A percentile compares a stretch with the other conserved stretches of the same genome.
These are phyloP conservation scores for Fusarium abutilonis DNA, from an alignment of 2,329 filamentous ascomycete species.

Conservation along the genomic window DNA sequence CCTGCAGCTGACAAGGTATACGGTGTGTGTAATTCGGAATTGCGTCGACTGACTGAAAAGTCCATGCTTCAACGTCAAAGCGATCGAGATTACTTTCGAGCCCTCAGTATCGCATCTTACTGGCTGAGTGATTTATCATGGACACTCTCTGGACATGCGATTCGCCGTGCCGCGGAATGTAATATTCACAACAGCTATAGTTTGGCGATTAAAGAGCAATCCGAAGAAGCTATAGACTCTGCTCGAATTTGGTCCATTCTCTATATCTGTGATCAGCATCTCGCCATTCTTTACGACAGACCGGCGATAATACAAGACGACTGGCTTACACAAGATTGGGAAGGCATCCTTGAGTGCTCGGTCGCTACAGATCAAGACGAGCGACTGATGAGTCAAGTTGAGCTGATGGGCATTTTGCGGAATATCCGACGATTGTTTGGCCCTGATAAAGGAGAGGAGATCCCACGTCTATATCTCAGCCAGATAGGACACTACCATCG, in stretches of 20 bases:
- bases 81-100: slow-evolving; percentile 63
- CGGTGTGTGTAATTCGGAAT: slow-evolving; percentile 58
- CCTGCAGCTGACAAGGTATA: slow-evolving; percentile 62
- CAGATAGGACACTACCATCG: slow-evolving; percentile 53
- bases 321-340: slow-evolving; percentile 65
- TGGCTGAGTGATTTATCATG: slow-evolving; percentile 69
- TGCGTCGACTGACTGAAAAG: slow-evolving; percentile 63
- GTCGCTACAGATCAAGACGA: slow-evolving; percentile 64
- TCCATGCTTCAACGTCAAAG: slow-evolving; percentile 51
- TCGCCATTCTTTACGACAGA: slow-evolving; percentile 68
- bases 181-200: slow-evolving; percentile 57
- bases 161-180: slow-evolving; percentile 60
- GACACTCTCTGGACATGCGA: slow-evolving; percentile 66
- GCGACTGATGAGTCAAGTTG: slow-evolving; percentile 66
- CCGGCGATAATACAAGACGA: slow-evolving; percentile 68
- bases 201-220: slow-evolving; percentile 50
- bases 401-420: slow-evolving; percentile 66
- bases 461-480: slow-evolving; percentile 61
- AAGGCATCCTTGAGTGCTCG: slow-evolving; percentile 61
- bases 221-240: slow-evolving; percentile 60
- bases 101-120: slow-evolving; percentile 68
- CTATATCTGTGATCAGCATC: slow-evolving; percentile 70
- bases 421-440: slow-evolving; percentile 65
- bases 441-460: slow-evolving; percentile 61
- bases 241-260: slow-evolving; percentile 70